Conservation (phyloP, 345 rosid species). For the Garcia nutans region DNA sequence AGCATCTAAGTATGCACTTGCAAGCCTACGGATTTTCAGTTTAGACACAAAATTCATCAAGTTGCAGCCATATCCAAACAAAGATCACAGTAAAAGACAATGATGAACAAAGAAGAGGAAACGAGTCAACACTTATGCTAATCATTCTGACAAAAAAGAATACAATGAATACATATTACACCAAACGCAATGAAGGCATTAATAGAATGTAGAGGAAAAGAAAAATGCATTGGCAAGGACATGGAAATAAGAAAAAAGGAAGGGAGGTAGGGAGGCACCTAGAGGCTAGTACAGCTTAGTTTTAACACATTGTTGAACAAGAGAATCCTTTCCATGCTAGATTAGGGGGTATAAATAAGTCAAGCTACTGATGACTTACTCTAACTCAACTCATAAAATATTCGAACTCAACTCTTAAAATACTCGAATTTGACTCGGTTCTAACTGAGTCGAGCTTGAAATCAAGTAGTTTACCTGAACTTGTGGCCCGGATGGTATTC, state of each 20-base stretch:
- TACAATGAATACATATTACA: not conserved
- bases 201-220: not conserved
- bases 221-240: not conserved
- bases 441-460: too few species aligned
- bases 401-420: too few species aligned
- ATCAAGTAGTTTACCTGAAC: too few species aligned
- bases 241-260: too few species aligned
- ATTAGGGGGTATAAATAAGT: too few species aligned
- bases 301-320: not conserved
- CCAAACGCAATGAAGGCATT: not conserved
- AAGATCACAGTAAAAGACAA: not conserved
- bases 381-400: too few species aligned
- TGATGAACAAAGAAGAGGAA: constrained; percentile 8
- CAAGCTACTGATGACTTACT: too few species aligned
- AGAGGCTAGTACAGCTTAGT: not conserved
- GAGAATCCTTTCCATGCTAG: not conserved
- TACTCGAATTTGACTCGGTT: too few species aligned
- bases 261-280: not conserved
- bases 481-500: too few species aligned
- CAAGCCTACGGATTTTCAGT: not conserved
- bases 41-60: not conserved
- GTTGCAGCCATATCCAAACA: not conserved
- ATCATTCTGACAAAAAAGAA: not conserved
- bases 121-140: not conserved
- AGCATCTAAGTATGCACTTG: not conserved